phyloP scores from a whole-genome alignment of 768 basidiomycete species.

The Pholiota conissans region DNA sequence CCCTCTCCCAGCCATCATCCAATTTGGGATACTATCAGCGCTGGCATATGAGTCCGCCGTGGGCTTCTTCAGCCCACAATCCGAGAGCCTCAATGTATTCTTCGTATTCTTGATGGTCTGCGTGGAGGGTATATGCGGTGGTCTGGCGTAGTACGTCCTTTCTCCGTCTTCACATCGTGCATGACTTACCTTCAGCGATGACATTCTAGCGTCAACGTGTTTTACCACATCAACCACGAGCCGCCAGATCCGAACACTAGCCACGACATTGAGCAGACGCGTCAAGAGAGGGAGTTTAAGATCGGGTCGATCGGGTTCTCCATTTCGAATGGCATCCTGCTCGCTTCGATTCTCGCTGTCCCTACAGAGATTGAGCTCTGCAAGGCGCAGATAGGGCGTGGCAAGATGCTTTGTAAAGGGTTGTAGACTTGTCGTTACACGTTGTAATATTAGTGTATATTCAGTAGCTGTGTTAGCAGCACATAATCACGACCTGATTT shows the following conservation, averaged over 20 bases:
- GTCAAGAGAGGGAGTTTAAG: slow-evolving; percentile 85
- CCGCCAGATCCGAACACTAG: slow-evolving; percentile 44
- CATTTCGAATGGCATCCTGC: slow-evolving; percentile 73
- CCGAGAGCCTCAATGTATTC: slow-evolving; percentile 47
- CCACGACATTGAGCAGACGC: slow-evolving; percentile 55
- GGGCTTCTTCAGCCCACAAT: slow-evolving; percentile 51
- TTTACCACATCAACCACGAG: slow-evolving; percentile 81
- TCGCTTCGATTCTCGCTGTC: slow-evolving; percentile 65
- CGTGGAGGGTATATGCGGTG: slow-evolving; percentile 90
- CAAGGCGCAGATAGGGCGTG: slow-evolving; percentile 65
- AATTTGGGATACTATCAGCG: slow-evolving; percentile 62
- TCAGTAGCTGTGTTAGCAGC: no score
- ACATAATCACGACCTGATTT: no score
- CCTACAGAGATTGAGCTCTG: slow-evolving; percentile 81
- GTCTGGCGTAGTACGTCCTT: slow-evolving; percentile 78
- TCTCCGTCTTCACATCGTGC: neutral
- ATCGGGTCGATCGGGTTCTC: slow-evolving; percentile 89
- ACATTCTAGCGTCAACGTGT: slow-evolving; percentile 75
- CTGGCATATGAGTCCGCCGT: slow-evolving; percentile 68
- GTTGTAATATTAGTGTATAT: no score
- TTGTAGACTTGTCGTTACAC: slow-evolving; percentile 44
- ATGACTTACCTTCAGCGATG: neutral
- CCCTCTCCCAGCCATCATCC: slow-evolving; percentile 73
- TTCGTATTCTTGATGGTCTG: slow-evolving; percentile 78
- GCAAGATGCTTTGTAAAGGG: slow-evolving; percentile 68